Evolutionary conservation across 768 basidiomycete species (phyloP), one percentile per base, ranked within the genome.

Genomic region (Mycena capillaripes): DNA sequence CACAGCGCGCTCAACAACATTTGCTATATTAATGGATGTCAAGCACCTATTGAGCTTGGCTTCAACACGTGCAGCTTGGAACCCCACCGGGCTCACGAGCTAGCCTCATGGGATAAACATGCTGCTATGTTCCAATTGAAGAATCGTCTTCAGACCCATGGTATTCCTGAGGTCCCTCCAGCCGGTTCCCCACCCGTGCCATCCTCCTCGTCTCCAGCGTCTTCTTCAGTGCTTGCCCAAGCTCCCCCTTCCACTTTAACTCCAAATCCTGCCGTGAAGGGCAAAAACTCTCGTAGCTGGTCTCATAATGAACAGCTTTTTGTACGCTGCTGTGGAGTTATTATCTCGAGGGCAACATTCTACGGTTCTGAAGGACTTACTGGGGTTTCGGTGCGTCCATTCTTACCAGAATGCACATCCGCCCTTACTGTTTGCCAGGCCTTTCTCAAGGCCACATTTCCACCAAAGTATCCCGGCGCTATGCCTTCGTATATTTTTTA

Each of bases 101-200:
- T 50, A 9, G 29, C 21, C 25, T 16, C 53, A 14, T 1, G 7
- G 11, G 38, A 29, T 34, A 30, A 19, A 10, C 14, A 66, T n/a
- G 17, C 25, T 12, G 65, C 65, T 10, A 66, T 66, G 65, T 66
- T 66, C 25, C 65, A 66, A 34, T 17, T 66, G 19, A 38, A 57
- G 2, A 55, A 30, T 30, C 53, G 65, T 4, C 30, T 66, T 7
- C 65, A 16, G 9, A 42, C 27, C 9, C 23, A 30, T 6, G 52
- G 63, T 4, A 40, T 65, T 16, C 11, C 36, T 4, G 50, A 65
- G 19, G 36, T 65, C 21, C 63, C 48, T 4, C 21, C 2, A 21
- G 63, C 63, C 0, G 63, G 63, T 2, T 62, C 61, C 42, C 2
- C 42, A 44, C 19, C 42, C 2, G 19, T 19, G 14, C 16, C 42